These are phyloP conservation scores for Geosmithia morbida DNA, from an alignment of 2,329 filamentous ascomycete genomes.

Conservation along the genomic window DNA sequence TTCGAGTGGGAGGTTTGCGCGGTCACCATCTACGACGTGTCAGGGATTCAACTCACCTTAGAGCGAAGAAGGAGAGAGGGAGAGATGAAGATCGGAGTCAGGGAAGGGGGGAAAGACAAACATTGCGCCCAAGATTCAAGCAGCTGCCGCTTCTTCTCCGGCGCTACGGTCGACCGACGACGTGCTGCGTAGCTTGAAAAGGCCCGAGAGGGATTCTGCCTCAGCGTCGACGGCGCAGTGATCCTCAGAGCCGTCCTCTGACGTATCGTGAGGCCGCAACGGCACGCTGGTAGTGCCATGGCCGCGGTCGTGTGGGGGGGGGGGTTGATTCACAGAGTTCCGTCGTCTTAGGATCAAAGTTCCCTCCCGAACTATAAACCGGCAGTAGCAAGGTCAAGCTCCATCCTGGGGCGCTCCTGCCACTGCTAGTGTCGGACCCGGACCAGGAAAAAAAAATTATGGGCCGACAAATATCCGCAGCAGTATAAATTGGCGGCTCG, in stretches of 20 bases:
- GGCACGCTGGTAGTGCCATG: conserved; percentile 11
- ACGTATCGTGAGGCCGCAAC: conserved; percentile 9
- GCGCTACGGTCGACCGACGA: conserved; percentile 1
- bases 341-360: background rate
- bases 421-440: too few species aligned
- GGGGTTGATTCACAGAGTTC: background rate
- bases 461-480: conserved; percentile 6
- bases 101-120: background rate
- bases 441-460: background rate
- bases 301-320: background rate
- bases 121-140: conserved; percentile 3
- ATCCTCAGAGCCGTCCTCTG: conserved; percentile 9
- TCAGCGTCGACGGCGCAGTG: background rate
- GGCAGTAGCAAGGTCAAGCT: background rate
- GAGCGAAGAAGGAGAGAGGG: background rate
- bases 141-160: conserved; percentile 2
- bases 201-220: background rate
- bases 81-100: background rate
- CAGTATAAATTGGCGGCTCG: conserved; percentile 20
- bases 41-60: background rate
- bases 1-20: conserved; percentile 8
- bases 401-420: too few species aligned
- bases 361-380: background rate
- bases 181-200: background rate
- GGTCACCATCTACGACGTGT: conserved; percentile 11